These are phyloP conservation scores for Wallacemonas rigidus DNA, from an alignment of 208 protist species.

Conservation along the genomic window DNA sequence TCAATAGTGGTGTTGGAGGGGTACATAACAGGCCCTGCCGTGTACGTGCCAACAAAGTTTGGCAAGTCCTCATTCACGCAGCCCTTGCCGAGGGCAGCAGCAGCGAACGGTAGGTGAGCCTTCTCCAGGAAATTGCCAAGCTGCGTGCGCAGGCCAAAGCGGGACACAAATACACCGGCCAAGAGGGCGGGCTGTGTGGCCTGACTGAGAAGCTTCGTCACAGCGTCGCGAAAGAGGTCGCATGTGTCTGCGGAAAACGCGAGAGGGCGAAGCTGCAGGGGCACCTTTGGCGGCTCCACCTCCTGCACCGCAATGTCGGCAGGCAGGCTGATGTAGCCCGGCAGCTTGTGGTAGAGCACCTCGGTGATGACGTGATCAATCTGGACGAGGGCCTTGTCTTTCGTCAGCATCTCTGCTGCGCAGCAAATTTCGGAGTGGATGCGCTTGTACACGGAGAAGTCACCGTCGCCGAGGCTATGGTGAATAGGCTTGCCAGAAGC, in stretches of 20 bases:
- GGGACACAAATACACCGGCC: conserved; percentile 44
- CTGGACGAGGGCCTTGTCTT: conserved; percentile 44
- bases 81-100: conserved; percentile 44
- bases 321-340: conserved; percentile 52
- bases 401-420: conserved; percentile 38
- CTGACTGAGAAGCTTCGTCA: conserved; percentile 18
- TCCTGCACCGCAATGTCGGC: conserved; percentile 38
- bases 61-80: conserved; percentile 41
- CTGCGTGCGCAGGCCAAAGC: conserved; percentile 28
- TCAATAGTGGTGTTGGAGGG: conserved; percentile 40
- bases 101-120: conserved; percentile 45
- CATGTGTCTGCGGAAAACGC: conserved; percentile 30
- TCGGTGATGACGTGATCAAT: conserved; percentile 59
- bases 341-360: conserved; percentile 52
- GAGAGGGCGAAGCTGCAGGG: conserved; percentile 29
- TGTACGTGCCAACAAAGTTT: conserved; percentile 61
- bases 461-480: conserved; percentile 57
- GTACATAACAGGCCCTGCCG: conserved; percentile 24
- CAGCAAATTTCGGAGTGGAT: conserved; percentile 44
- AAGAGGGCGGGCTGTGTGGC: conserved; percentile 37
- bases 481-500: conserved; percentile 37
- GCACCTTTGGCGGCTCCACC: conserved; percentile 33
- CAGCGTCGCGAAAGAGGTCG: conserved; percentile 32
- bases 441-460: conserved; percentile 40
- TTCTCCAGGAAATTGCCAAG: conserved; percentile 42